Conservation (phyloP, 2,329 filamentous ascomycete species). For the Pseudogymnoascus sp. region DNA sequence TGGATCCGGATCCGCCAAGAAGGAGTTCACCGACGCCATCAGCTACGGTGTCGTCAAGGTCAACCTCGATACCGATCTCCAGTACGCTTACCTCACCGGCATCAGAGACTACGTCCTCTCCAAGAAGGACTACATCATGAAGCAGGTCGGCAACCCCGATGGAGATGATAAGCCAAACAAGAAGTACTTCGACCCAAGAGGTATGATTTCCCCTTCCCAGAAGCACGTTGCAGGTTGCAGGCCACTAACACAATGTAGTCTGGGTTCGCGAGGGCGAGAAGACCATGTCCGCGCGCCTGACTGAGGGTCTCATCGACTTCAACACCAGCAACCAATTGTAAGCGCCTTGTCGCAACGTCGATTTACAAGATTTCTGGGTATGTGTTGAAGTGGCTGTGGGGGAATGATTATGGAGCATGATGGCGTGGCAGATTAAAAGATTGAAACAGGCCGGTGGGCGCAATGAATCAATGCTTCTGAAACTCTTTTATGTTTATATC, state of each 20-base stretch:
- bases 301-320: conserved; percentile 83
- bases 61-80: conserved; percentile 96
- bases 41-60: conserved; percentile 96
- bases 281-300: conserved; percentile 78
- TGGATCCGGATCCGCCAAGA: conserved; percentile 82
- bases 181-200: conserved; percentile 66
- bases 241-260: conserved; percentile 53
- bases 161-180: conserved; percentile 98
- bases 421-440: not conserved
- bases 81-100: conserved; percentile 86
- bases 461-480: conserved; percentile 4
- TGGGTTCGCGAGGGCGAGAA: conserved; percentile 98
- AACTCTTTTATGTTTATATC: not conserved
- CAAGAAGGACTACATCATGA: conserved; percentile 90
- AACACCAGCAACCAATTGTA: conserved; percentile 74
- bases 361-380: not conserved
- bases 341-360: conserved; percentile 20
- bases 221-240: conserved; percentile 3
- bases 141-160: conserved; percentile 88
- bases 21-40: conserved; percentile 86
- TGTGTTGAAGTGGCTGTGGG: not conserved
- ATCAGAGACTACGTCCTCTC: conserved; percentile 89
- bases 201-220: conserved; percentile 14
- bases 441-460: not conserved
- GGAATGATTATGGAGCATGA: not conserved